Percentiles rank a stretch among this genome's conserved stretches.
These are phyloP conservation scores for Eremochloa ophiuroides DNA, from an alignment of 176 grass and related monocot species.

Conservation along the genomic window DNA sequence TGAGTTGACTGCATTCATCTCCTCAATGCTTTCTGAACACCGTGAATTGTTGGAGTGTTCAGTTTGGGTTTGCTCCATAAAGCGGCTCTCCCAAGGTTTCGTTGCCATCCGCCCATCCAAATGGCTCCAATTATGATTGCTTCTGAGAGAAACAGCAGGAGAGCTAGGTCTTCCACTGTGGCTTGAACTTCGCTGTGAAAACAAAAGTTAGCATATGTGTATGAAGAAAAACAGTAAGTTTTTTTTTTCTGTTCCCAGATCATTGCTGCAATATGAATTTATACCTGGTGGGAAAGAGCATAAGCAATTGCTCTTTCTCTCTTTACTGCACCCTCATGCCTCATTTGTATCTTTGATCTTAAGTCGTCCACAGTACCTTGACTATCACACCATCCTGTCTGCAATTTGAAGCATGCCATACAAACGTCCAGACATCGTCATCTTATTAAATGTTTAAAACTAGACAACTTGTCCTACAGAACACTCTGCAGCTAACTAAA, in stretches of 20 bases:
- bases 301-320: constrained; percentile 78
- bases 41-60: constrained; percentile 27
- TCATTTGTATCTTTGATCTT: constrained; percentile 71
- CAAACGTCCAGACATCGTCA: not conserved
- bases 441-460: not conserved
- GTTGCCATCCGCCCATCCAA: constrained; percentile 67
- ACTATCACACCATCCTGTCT: constrained; percentile 86
- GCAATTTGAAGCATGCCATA: constrained; percentile 20
- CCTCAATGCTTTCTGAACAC: constrained; percentile 47
- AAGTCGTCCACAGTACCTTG: constrained; percentile 68
- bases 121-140: constrained; percentile 42
- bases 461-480: not conserved
- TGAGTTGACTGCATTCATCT: constrained; percentile 37
- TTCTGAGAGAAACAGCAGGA: constrained; percentile 45
- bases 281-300: constrained; percentile 70
- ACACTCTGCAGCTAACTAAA: not conserved
- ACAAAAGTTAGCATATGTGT: not conserved
- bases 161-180: constrained; percentile 33
- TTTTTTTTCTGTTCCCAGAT: not conserved
- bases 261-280: not conserved
- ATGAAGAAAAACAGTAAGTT: not conserved
- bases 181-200: constrained; percentile 44
- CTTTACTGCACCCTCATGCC: constrained; percentile 68
- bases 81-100: constrained; percentile 81
- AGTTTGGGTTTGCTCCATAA: constrained; percentile 54